phyloP scores from a whole-genome alignment of 2,329 filamentous ascomycete genomes.

The Venturia pyrina region DNA sequence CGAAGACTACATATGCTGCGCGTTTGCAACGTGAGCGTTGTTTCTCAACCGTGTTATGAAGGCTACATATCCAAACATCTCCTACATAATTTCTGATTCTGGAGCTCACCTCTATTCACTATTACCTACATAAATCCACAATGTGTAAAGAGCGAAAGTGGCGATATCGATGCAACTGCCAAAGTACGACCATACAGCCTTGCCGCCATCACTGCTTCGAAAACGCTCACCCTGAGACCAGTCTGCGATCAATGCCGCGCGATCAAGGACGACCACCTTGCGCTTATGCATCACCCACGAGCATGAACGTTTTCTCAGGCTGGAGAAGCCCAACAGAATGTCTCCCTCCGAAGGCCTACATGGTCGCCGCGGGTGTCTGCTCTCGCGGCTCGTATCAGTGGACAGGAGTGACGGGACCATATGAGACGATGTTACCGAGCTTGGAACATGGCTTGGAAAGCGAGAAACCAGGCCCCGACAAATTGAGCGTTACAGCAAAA shows the following conservation, averaged over 20 bases:
- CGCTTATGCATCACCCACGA: not conserved
- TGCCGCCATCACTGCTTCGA: not conserved
- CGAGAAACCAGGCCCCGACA: not conserved
- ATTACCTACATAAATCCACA: not conserved
- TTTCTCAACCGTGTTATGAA: too few relatives aligned
- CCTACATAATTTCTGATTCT: not conserved
- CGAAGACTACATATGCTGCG: not conserved
- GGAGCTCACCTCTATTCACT: not conserved
- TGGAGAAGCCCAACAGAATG: not conserved
- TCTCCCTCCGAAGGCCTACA: not conserved
- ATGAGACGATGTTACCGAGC: not conserved
- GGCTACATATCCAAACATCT: not conserved
- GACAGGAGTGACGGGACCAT: not conserved
- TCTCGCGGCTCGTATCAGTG: not conserved
- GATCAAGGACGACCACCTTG: not conserved
- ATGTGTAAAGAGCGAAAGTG: slow-evolving; percentile 2
- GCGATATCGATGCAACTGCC: not conserved
- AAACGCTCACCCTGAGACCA: not conserved
- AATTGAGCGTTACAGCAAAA: not conserved
- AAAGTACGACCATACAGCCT: not conserved
- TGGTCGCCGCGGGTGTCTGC: not conserved
- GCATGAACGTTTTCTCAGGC: not conserved
- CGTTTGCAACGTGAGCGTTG: not conserved
- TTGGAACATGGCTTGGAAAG: not conserved
- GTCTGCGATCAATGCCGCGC: not conserved